Percentiles rank a stretch among this genome's conserved stretches.
Evolutionary conservation across 768 basidiomycete genomes (phyloP).

Genomic region (Boletus pseudopeckii): DNA sequence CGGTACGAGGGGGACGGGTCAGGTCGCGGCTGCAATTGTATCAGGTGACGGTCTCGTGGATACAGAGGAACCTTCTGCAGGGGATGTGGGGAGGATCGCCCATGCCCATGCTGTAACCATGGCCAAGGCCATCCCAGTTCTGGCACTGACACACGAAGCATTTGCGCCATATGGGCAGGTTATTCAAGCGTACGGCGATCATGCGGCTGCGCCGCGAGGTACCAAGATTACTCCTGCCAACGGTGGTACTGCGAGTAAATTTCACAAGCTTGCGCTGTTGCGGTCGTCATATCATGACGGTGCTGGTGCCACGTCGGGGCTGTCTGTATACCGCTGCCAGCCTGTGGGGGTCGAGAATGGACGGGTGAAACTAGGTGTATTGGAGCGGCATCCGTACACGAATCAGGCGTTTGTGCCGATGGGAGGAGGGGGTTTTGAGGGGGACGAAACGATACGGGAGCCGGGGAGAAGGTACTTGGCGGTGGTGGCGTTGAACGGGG

Average conservation of each 20-base stretch:
- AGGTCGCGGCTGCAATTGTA: conserved; percentile 6
- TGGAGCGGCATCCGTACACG: conserved; percentile 88
- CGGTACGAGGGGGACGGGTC: conserved; percentile 48
- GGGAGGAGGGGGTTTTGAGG: conserved; percentile 52
- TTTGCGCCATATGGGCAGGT: conserved; percentile 90
- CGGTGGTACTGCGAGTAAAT: conserved; percentile 87
- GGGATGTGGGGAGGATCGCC: background rate
- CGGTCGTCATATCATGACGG: conserved; percentile 60
- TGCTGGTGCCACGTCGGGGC: conserved; percentile 54
- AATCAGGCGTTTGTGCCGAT: conserved; percentile 96
- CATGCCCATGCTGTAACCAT: conserved; percentile 9
- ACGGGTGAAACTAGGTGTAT: conserved; percentile 56
- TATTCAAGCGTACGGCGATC: conserved; percentile 79
- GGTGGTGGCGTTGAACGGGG: conserved; percentile 78
- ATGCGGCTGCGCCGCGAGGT: conserved; percentile 61
- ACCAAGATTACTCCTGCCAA: conserved; percentile 80
- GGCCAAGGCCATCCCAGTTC: conserved; percentile 43
- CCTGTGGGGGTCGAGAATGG: conserved; percentile 45
- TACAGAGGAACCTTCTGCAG: background rate
- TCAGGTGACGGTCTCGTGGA: conserved; percentile 2
- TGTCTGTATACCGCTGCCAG: conserved; percentile 84
- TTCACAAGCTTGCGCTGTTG: conserved; percentile 83
- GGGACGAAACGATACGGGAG: conserved; percentile 44
- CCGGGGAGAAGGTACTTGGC: conserved; percentile 68
- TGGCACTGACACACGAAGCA: conserved; percentile 78